A percentile compares a stretch with the other conserved stretches of the same genome.
These are phyloP conservation scores for Irpex rosettiformis DNA, from an alignment of 1,284 basidiomycete genomes.

Conservation along the genomic window DNA sequence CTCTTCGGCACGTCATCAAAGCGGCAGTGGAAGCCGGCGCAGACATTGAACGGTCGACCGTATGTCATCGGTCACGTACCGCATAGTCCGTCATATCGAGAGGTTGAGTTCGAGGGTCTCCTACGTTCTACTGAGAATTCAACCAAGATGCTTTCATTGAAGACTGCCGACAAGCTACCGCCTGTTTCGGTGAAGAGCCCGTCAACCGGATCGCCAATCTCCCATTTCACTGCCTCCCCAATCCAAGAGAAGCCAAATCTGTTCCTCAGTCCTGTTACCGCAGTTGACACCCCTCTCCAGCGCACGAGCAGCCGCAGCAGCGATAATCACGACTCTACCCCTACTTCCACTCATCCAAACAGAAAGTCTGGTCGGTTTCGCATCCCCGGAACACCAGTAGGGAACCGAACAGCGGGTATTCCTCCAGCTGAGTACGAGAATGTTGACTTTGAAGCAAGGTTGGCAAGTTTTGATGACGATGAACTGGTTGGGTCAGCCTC, in stretches of 20 bases:
- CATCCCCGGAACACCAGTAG: conserved; percentile 47
- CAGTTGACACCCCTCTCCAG: conserved; percentile 9
- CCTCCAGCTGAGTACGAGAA: conserved; percentile 64
- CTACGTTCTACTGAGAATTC: conserved; percentile 48
- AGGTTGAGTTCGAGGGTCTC: conserved; percentile 79
- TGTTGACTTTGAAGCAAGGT: conserved; percentile 72
- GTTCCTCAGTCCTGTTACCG: conserved; percentile 9
- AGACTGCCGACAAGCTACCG: conserved; percentile 16
- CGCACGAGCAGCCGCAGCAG: conserved; percentile 15
- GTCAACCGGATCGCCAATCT: conserved; percentile 13
- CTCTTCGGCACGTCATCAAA: conserved; percentile 36
- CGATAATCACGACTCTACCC: conserved; percentile 5
- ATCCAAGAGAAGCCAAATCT: conserved; percentile 7
- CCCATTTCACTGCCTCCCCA: conserved; percentile 12
- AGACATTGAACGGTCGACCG: conserved; percentile 74
- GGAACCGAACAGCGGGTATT: conserved; percentile 41
- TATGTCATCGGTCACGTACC: conserved; percentile 70
- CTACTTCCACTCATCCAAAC: background rate
- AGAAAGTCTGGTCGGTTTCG: conserved; percentile 37
- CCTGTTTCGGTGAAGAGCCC: conserved; percentile 10
- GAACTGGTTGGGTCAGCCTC: conserved; percentile 37
- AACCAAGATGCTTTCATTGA: conserved; percentile 62
- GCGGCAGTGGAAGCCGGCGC: conserved; percentile 70
- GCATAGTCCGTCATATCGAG: conserved; percentile 54
- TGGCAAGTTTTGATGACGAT: conserved; percentile 64